These are phyloP conservation scores for Colletotrichum tropicicola DNA, from an alignment of 2,329 filamentous ascomycete genomes.

Conservation along the genomic window DNA sequence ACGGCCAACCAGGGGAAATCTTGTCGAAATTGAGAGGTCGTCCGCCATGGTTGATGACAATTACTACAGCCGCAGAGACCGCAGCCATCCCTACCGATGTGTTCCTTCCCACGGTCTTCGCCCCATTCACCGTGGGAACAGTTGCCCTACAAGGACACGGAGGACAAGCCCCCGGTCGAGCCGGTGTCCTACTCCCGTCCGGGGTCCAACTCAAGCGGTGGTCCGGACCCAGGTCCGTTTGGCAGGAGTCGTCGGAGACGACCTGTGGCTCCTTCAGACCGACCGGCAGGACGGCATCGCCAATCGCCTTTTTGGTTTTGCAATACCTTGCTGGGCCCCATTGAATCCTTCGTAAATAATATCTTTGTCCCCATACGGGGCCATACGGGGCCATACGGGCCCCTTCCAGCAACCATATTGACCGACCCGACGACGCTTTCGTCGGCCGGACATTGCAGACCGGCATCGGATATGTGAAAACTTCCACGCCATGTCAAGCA, in stretches of 20 bases:
- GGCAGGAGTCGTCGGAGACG: neutral
- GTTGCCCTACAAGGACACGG: neutral
- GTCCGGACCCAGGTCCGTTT: neutral
- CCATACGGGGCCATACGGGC: too few relatives aligned
- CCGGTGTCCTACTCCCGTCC: neutral
- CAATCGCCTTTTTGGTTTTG: neutral
- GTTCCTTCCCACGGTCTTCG: neutral
- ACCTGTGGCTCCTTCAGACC: neutral
- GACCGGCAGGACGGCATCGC: neutral
- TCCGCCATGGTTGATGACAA: neutral
- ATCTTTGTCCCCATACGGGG: neutral
- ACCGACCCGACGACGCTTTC: neutral
- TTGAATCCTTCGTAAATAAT: slow-evolving; percentile 2
- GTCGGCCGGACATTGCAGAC: neutral
- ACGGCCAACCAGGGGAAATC: neutral
- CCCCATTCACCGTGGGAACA: neutral
- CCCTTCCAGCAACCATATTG: neutral
- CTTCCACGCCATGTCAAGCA: neutral
- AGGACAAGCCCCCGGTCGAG: neutral
- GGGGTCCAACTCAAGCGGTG: neutral
- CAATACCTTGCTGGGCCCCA: neutral
- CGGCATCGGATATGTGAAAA: neutral
- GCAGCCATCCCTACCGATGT: neutral
- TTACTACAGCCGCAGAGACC: neutral
- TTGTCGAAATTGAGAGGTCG: slow-evolving; percentile 1